Evolutionary conservation across 345 rosid genomes (phyloP).

Genomic region (Boechera divaricarpa): DNA sequence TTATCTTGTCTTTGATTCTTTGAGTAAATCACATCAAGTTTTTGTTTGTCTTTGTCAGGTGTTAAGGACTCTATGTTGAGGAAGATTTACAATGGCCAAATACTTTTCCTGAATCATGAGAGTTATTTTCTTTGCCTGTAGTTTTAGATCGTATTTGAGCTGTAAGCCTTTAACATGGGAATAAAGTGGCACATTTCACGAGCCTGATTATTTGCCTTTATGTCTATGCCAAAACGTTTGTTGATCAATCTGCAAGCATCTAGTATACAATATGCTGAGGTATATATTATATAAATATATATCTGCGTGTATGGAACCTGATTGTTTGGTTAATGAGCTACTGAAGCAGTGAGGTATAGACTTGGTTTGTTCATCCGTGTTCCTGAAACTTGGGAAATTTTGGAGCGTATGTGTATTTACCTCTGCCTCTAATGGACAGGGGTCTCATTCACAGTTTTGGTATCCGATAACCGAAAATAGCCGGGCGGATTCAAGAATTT

Average conservation of each 20-base stretch:
- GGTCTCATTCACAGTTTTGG: background rate
- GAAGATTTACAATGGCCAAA: slow-evolving; percentile 22
- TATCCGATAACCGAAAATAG: background rate
- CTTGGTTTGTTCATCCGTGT: slow-evolving; percentile 13
- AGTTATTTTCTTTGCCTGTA: slow-evolving; percentile 16
- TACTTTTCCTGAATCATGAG: slow-evolving; percentile 13
- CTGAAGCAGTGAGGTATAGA: background rate
- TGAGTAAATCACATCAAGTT: background rate
- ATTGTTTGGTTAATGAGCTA: background rate
- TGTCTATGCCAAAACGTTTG: slow-evolving; percentile 14
- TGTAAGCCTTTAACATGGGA: slow-evolving; percentile 31
- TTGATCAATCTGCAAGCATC: slow-evolving; percentile 17
- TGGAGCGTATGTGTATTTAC: background rate
- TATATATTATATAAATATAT: too few species aligned
- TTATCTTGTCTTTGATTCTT: background rate
- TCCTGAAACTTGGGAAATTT: background rate
- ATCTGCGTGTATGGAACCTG: background rate
- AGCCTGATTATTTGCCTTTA: slow-evolving; percentile 13
- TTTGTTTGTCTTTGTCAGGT: slow-evolving; percentile 36
- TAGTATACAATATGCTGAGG: slow-evolving; percentile 7
- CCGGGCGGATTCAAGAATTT: slow-evolving; percentile 7
- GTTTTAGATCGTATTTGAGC: slow-evolving; percentile 15
- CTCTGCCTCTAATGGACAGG: background rate
- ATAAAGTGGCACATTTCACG: slow-evolving; percentile 12
- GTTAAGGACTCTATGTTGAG: slow-evolving; percentile 23